phyloP scores from a whole-genome alignment of 345 rosid species.

The Syzygium grande region DNA sequence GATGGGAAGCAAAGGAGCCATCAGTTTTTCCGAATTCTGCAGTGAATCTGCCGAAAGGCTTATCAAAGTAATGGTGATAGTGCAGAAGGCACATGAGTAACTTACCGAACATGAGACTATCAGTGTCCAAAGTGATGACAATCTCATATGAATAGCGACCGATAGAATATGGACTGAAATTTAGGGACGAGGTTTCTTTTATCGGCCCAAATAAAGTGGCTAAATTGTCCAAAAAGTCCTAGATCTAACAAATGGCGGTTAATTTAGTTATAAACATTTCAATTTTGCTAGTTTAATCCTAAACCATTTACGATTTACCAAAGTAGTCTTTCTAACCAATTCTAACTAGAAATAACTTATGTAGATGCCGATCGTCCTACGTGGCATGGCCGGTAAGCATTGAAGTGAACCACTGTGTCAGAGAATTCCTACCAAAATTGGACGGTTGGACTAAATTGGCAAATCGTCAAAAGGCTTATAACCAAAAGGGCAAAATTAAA shows the following conservation, averaged over 20 bases:
- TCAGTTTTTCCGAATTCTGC: neutral
- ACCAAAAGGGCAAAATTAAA: neutral
- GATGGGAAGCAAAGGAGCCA: neutral
- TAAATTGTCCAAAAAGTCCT: neutral
- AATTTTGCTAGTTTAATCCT: neutral
- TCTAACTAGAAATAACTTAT: neutral
- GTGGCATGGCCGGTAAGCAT: rapidly evolving
- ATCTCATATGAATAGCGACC: neutral
- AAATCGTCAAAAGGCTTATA: neutral
- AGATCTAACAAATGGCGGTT: rapidly evolving
- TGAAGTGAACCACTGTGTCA: rapidly evolving
- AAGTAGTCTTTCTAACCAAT: neutral
- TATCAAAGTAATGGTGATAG: neutral
- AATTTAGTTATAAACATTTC: neutral
- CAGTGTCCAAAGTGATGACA: neutral
- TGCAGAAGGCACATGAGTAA: neutral
- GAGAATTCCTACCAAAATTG: neutral
- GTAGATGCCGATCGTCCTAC: rapidly evolving
- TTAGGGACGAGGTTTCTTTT: neutral
- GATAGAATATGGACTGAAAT: neutral
- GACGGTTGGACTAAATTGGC: neutral
- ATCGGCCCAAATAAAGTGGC: neutral
- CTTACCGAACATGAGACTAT: neutral
- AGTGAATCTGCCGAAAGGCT: neutral
- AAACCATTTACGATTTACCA: neutral